Base-by-base conservation (phyloP, 129 eudicot genomes). In the Solidago caesia region DNA sequence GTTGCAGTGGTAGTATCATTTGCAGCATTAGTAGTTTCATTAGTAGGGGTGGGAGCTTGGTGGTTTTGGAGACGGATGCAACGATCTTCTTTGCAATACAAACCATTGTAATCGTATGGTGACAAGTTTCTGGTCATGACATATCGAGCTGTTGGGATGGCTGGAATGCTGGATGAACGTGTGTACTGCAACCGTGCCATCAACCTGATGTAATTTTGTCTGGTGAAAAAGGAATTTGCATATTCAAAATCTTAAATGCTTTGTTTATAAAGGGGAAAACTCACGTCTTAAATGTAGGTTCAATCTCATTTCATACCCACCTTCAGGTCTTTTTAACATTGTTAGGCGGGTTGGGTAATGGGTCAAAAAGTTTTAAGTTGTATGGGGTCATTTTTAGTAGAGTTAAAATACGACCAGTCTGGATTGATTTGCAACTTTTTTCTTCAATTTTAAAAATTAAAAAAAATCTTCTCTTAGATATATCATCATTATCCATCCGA, bases 11-110 rank as follows among this genome's bases (percentile, higher is more conserved):
- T 72, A 49, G 76, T 79, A 44, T 47, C 89, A 57, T 43, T 79
- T 46, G 74, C 81, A 6, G 75, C 76, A 7, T 58, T 85, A 59
- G 80, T 76, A 41, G 27, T 87, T 27, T 93, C 78, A 55, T 67
- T 89, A 82, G 77, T 86, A 25, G 88, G 74, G 53, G 70, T 73
- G 16, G 96, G 90, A 41, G 72, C 84, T 70, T 95, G 96, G 99
- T 75, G 89, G 84, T 64, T 89, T 43, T 89, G 89, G 87, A 85
- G 85, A 76, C 79, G 79, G 52, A 81, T 83, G 79, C 85, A 87
- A n/a, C 91, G 84, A 79, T 77, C 85, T n/a, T 60, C 60, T 39
- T 6, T 72, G 64, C 80, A 87, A 14, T 95, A 95, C 86, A 85
- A 91, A 79, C 97, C 97, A 0, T 76, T 5, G 52, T 42, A 66